Base-by-base conservation (phyloP, 371 early-diverging fungal genomes). In the Rhizopus arrhizus region DNA sequence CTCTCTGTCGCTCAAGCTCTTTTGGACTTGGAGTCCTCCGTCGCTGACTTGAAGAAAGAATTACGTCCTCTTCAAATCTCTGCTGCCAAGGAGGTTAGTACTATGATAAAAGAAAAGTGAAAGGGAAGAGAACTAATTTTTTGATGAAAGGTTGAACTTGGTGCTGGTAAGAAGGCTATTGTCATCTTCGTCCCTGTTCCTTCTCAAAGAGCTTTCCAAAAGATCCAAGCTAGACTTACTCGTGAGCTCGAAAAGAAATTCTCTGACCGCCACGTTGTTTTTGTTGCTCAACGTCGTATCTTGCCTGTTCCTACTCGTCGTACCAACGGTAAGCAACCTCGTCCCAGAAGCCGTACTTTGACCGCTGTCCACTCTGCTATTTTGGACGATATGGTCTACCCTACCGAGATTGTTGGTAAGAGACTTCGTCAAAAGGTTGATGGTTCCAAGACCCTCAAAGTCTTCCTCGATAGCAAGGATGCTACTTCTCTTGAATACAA, bases 201-300 rank as follows among this genome's bases (percentile, higher is more conserved):
- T 51, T 82, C 84, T 65, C 78, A 93, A 72, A 92, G 92, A 87
- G 87, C 85, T 58, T 93, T 91, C 90, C 93, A 94, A 89, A 94
- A 94, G 87, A 85, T 95, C 74, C 96, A 95, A 83, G 12, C n/a
- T 47, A 74, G 81, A 62, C 89, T 97, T 58, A 93, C 95, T 69
- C 94, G 97, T 74, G 97, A 97, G 86, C 88, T 97, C 69, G 97
- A 97, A 87, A 97, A 97, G 95, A 97, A 97, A 90, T 95, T 96
- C 89, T 91, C 94, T 66, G 97, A 96, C 82, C 90, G 95, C 73
- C 96, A 96, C 82, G 92, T 96, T 67, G 85, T 97, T 70, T 85
- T 97, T 62, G 81, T 96, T 75, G 97, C 95, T 66, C 92, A 95
- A 82, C 94, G 97, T 69, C 93, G 94, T 77, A 94, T 97, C 80